These are phyloP conservation scores for Nectriaceae sp. DNA, from an alignment of 2,329 filamentous ascomycete species.

Conservation along the genomic window DNA sequence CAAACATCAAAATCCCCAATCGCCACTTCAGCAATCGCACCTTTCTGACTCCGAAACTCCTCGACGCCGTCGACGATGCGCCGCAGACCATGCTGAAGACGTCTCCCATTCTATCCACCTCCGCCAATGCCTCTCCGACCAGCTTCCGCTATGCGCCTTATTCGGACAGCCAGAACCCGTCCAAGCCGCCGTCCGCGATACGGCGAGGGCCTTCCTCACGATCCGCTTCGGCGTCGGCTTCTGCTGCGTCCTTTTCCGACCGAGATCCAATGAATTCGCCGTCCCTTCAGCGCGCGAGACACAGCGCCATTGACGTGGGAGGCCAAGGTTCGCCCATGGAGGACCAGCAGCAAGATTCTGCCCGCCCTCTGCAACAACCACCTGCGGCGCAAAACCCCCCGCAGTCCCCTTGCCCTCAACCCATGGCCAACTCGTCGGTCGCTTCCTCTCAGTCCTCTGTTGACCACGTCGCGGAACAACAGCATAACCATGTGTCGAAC, in stretches of 20 bases:
- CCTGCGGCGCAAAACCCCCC: slow-evolving; percentile 4
- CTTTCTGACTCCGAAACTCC: too few species aligned
- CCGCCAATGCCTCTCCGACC: slow-evolving; percentile 55
- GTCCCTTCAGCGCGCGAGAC: slow-evolving; percentile 23
- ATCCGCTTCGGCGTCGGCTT: slow-evolving; percentile 10
- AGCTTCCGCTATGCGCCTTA: slow-evolving; percentile 41
- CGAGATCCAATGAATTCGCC: slow-evolving; percentile 29
- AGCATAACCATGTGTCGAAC: slow-evolving; percentile 12
- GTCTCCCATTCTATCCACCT: slow-evolving; percentile 52
- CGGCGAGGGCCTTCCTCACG: slow-evolving; percentile 28
- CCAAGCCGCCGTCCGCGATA: slow-evolving; percentile 27
- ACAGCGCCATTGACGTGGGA: slow-evolving; percentile 24
- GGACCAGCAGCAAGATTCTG: slow-evolving; percentile 14
- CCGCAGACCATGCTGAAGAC: slow-evolving; percentile 61
- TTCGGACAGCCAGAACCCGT: slow-evolving; percentile 25
- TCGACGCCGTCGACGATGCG: slow-evolving; percentile 41
- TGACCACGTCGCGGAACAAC: slow-evolving; percentile 14
- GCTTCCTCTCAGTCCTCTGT: slow-evolving; percentile 18
- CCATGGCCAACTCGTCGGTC: slow-evolving; percentile 13
- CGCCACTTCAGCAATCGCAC: neutral
- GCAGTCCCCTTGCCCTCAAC: slow-evolving; percentile 21
- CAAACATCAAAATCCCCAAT: neutral
- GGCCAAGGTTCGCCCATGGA: slow-evolving; percentile 22
- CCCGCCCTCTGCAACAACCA: slow-evolving; percentile 12
- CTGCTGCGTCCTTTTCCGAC: slow-evolving; percentile 11